Evolutionary conservation across 2,329 filamentous ascomycete species (phyloP).

Genomic region (Hymenoscyphus fraxineus): DNA sequence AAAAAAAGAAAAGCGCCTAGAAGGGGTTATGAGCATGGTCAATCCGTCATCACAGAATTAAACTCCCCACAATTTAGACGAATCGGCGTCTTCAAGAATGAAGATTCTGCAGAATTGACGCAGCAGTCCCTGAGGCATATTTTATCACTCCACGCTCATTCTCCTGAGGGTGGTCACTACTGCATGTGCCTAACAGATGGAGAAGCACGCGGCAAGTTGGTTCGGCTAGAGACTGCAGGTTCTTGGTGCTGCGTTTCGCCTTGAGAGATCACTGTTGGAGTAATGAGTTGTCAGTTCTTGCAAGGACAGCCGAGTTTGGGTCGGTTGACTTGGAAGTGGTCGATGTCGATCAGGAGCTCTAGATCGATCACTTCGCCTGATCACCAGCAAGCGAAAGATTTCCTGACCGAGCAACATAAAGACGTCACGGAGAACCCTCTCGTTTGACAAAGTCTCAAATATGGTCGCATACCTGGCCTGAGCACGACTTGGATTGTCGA

Average conservation of each 20-base stretch:
- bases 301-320: background rate
- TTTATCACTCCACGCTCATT: background rate
- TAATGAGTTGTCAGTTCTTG: background rate
- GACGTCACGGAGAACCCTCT: background rate
- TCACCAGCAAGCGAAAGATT: background rate
- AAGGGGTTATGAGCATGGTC: background rate
- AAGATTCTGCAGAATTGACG: background rate
- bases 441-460: slow-evolving; percentile 5
- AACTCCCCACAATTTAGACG: background rate
- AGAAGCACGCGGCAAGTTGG: background rate
- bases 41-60: background rate
- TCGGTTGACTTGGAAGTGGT: background rate
- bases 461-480: background rate
- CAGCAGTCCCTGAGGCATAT: background rate
- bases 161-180: background rate
- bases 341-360: slow-evolving; percentile 14
- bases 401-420: background rate
- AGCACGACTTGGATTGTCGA: background rate
- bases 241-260: background rate
- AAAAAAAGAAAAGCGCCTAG: slow-evolving; percentile 9
- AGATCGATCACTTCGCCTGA: background rate
- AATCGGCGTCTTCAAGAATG: background rate
- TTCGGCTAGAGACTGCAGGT: background rate
- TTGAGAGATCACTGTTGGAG: background rate
- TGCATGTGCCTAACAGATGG: background rate